Base-by-base conservation (phyloP, 768 basidiomycete species). In the Calvatia gigantea region DNA sequence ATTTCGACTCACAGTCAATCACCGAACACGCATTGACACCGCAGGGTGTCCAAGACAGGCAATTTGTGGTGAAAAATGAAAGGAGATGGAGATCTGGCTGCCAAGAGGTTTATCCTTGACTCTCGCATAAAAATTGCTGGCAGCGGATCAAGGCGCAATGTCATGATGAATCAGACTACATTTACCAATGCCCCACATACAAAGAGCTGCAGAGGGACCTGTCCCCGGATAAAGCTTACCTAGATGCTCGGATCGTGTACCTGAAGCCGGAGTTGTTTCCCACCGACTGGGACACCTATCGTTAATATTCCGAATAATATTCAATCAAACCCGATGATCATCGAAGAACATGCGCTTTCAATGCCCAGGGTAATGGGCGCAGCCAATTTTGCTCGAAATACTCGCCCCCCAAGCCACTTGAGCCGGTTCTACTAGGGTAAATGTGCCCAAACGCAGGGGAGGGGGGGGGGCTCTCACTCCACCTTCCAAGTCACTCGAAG, bases 401-500 rank as follows among this genome's bases (percentile, higher is more conserved):
- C 32, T 33, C 46, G 29, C 31, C 12, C n/a, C n/a, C 11, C 46
- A 23, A 42, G 11, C 6, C 25, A 21, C 46, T 32, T 48, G 31
- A 33, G 46, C 19, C 29, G 17, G 6, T 48, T 17, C 6, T 46
- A 32, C 7, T 31, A 7, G 19, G n/a, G 9, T 33, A 19, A 48
- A 31, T 32, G n/a, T 32, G 9, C 46, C 46, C 32, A 32, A 33
- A 48, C 33, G 33, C 29, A 19, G 33, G 11, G n/a, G 14, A 39
- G n/a, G 7, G 38, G n/a, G 21, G n/a, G 2, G 17, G 21, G 29
- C 27, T 33, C 46, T 21, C 29, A 29, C 46, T 33, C 46, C 17
- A 48, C 14, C 31, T 9, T 48, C 46, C 46, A 32, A 48, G 7
- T 48, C 46, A 32, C 31, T 48, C 46, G 46, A 48, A 48, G 46